Base-by-base conservation (phyloP, 192 early-diverging fungal species). In the Mortierella antarctica region DNA sequence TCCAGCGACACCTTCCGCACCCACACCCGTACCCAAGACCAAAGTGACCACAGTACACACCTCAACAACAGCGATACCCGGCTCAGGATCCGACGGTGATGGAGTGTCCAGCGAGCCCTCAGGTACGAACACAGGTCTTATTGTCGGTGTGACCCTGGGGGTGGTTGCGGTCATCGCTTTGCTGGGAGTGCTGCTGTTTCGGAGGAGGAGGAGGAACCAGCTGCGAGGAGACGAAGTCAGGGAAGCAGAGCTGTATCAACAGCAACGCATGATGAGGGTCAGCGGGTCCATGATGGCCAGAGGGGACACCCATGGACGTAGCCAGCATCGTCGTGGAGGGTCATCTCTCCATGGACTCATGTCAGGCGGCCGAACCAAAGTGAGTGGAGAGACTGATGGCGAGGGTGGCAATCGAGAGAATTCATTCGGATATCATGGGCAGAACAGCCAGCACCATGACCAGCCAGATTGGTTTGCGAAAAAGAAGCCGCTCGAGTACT, bases 381-480 rank as follows among this genome's bases (percentile, higher is more conserved):
- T 14, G 0, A 7, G 45, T 8, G 50, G 8, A 20, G 44, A 21
- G 15, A 56, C 7, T n/a, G 18, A 56, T 13, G 67, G 56, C 23
- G 3, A 58, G 9, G 17, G 31, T 17, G 45, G 13, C 10, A 14
- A 65, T 12, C 53, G 46, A 44, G 17, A 51, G 48, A 44, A 56
- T 59, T n/a, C 42, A 17, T 59, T 31, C 7, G 57, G 42, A 17
- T 31, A 59, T 41, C 42, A 47, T 46, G 53, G 41, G 40, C 51
- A 70, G 40, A 40, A 61, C 1, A 7, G n/a, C 1, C 40, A 54
- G 51, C 20, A 55, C 10, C 44, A 71, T 15, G 41, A 48, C 10
- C 71, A 73, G 46, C 71, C 71, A 14, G 71, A 58, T 47, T 73
- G 71, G 71, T 73, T 61, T 61, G 20, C 20, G 40, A 74, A 62